Percentiles rank a stretch among this genome's conserved stretches.
These are phyloP conservation scores for Leishmania lainsoni DNA, from an alignment of 208 protist genomes.

Conservation along the genomic window DNA sequence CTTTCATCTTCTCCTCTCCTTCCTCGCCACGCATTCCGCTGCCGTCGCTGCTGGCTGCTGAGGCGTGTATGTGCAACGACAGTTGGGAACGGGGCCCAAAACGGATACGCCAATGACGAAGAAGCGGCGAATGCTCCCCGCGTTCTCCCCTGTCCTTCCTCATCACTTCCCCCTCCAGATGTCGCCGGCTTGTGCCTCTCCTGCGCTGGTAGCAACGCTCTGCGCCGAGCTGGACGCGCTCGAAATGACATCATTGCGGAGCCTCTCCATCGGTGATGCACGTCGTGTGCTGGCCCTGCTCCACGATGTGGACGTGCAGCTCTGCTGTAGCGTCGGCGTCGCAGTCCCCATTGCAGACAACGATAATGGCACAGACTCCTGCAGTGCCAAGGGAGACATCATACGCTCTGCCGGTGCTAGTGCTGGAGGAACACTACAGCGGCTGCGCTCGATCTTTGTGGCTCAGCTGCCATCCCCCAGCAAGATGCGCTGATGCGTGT, in stretches of 20 bases:
- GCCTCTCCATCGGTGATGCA: background rate
- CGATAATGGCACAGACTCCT: background rate
- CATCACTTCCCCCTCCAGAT: background rate
- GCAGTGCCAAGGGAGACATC: background rate
- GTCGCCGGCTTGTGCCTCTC: background rate
- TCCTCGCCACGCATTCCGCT: background rate
- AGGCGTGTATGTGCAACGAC: background rate
- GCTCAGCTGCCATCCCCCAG: conserved; percentile 6
- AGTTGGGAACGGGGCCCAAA: too few species aligned
- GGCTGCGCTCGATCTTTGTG: background rate
- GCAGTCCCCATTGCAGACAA: background rate
- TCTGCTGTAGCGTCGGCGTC: background rate
- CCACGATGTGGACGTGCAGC: background rate
- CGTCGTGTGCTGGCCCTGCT: background rate
- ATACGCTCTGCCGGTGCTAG: background rate
- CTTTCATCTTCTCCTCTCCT: background rate
- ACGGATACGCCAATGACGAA: too few species aligned
- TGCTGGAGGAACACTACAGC: background rate
- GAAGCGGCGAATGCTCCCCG: too few species aligned
- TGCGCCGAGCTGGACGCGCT: conserved; percentile 11
- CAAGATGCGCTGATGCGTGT: conserved; percentile 26
- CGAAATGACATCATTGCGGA: background rate
- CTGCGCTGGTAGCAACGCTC: background rate
- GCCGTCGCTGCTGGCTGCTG: background rate
- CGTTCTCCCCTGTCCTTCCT: too few species aligned